Conservation (phyloP, 192 early-diverging fungal genomes). For the Phycomyces nitens region DNA sequence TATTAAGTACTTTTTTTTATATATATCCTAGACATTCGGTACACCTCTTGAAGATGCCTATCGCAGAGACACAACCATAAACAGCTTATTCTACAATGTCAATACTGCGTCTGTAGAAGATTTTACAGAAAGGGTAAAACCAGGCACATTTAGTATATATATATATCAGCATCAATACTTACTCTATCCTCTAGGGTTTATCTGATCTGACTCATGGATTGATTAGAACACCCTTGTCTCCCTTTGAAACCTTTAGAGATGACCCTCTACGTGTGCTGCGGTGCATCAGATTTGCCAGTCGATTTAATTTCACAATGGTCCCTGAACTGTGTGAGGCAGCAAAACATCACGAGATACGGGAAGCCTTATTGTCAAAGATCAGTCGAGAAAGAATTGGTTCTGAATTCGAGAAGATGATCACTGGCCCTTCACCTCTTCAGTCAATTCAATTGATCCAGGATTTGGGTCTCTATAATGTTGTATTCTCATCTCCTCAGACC, state of each 20-base stretch:
- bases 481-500: slow-evolving; percentile 41
- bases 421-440: slow-evolving; percentile 41
- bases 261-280: slow-evolving; percentile 94
- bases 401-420: slow-evolving; percentile 93
- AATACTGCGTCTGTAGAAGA: slow-evolving; percentile 82
- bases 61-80: slow-evolving; percentile 97
- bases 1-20: too few species aligned
- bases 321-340: slow-evolving; percentile 62
- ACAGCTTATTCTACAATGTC: slow-evolving; percentile 96
- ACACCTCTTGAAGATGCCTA: slow-evolving; percentile 89
- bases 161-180: background rate
- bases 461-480: slow-evolving; percentile 42
- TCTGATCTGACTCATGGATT: slow-evolving; percentile 66
- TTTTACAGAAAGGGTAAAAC: slow-evolving; percentile 61
- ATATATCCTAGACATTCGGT: slow-evolving; percentile 71
- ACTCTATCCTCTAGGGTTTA: slow-evolving; percentile 48
- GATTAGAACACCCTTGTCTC: slow-evolving; percentile 87
- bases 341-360: slow-evolving; percentile 47
- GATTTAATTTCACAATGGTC: slow-evolving; percentile 79
- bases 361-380: slow-evolving; percentile 77
- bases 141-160: slow-evolving; percentile 7
- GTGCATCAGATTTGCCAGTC: slow-evolving; percentile 90
- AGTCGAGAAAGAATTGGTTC: slow-evolving; percentile 88
- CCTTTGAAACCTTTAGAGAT: slow-evolving; percentile 87
- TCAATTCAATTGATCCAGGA: slow-evolving; percentile 37